Evolutionary conservation across 1,284 basidiomycete genomes (phyloP), one percentile per base, ranked within the genome.

Genomic region (Sphaerobolus stellatus): DNA sequence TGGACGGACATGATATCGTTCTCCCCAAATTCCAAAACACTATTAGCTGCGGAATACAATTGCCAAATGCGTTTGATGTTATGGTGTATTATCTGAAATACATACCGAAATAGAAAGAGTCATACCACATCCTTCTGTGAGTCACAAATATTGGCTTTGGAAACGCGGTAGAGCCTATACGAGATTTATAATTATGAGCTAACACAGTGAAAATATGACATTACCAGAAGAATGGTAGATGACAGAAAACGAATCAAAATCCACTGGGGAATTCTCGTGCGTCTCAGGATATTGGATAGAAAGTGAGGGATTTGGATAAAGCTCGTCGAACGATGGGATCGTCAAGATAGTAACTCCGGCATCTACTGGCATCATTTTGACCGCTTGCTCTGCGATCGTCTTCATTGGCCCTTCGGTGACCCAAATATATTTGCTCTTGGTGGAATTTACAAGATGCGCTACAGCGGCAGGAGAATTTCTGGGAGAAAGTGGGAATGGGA

Each of bases 391-490:
- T 8, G 24, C 36, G 3, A 54, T 29, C 4, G 53, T 28, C 22
- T 18, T 38, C 33, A 36, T 36, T 18, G 33, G 33, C 11, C 33
- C 33, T 18, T 36, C 33, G 13, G 33, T 11, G 13, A 36, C 33
- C 33, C 33, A 36, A 36, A 36, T 18, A 36, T 36, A 18, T 18
- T 36, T 36, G 11, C 11, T 18, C 18, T 36, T 11, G 11, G 11
- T 36, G 33, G 18, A 11, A 11, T 36, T 36, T 18, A 36, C 11
- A 11, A 36, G 18, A 36, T 36, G 33, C 11, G 33, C 33, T 11
- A 75, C 58, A 0, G 69, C 74, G 1, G 61, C 56, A 16, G 67
- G 55, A 0, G 71, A 72, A 56, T 77, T 76, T 29, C 74, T 66
- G 3, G 71, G 68, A 1, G 75, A 77, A 18, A 77, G 64, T 1